These are phyloP conservation scores for Amaranthus cruentus DNA, from an alignment of 148 eudicot genomes.

Conservation along the genomic window DNA sequence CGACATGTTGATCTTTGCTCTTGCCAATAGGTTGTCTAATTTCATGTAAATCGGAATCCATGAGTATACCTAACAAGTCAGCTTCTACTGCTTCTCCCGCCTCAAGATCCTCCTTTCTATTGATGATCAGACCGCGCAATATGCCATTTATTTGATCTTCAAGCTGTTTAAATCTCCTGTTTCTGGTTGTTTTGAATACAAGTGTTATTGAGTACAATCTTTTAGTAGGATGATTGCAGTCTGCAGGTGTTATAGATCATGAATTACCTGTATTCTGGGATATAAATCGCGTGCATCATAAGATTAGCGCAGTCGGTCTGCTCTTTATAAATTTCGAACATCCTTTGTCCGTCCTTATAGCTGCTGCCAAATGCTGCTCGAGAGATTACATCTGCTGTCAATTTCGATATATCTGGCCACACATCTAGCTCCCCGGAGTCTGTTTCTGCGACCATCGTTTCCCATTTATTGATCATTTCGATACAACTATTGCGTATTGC, in stretches of 20 bases:
- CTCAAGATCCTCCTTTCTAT: conserved; percentile 19
- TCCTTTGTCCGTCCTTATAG: conserved; percentile 22
- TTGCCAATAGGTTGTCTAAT: conserved; percentile 9
- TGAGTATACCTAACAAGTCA: conserved; percentile 27
- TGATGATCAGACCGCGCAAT: conserved; percentile 13
- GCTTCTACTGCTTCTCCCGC: conserved; percentile 12
- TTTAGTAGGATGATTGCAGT: background rate
- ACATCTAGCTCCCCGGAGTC: conserved; percentile 19
- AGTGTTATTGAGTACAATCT: background rate
- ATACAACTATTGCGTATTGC: conserved; percentile 22
- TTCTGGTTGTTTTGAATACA: conserved; percentile 16
- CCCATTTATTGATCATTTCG: conserved; percentile 27
- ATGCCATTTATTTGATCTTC: conserved; percentile 10
- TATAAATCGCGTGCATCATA: conserved; percentile 17
- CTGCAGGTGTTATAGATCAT: background rate
- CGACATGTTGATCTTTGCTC: conserved; percentile 2
- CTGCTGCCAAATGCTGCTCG: conserved; percentile 29
- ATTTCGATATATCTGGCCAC: conserved; percentile 9
- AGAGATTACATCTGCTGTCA: conserved; percentile 27
- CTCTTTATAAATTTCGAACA: conserved; percentile 21
- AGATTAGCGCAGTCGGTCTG: conserved; percentile 10
- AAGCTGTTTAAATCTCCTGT: conserved; percentile 16
- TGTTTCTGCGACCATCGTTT: conserved; percentile 15
- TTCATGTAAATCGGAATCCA: conserved; percentile 18
- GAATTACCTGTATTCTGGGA: conserved; percentile 23